Evolutionary conservation across 345 rosid species (phyloP), one percentile per base, ranked within the genome.

Genomic region (Gossypioides kirkii): DNA sequence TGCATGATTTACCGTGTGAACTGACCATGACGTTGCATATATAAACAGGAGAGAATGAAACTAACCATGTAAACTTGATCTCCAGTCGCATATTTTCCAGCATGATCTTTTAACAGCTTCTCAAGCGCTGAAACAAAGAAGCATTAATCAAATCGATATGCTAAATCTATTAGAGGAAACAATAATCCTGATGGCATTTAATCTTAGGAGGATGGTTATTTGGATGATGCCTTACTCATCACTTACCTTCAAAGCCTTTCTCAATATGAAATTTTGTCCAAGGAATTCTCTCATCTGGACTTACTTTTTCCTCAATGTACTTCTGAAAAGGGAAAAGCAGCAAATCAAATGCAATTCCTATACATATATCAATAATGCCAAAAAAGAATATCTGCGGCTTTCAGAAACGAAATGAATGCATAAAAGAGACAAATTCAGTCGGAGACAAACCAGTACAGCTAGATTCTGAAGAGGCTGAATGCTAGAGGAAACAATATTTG

Each of bases 391-490:
- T 38, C 58, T 22, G 1, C 14, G 22, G 22, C 13, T 5, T 49
- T 53, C 32, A 20, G 38, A 42, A 73, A 49, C 53, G 16, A 74
- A 76, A 69, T 8, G 23, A 20, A 43, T 28, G 23, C 7, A n/a
- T 22, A 64, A 70, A 25, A 17, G 6, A 42, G 18, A 26, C 22
- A 20, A 49, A 38, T 68, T 68, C 45, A 26, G 8, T 12, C 6
- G 60, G 20, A 61, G 52, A 78, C 89, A 77, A 26, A 91, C 98
- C 75, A 87, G 74, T 56, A 86, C 87, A 74, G 76, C 81, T 32
- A 87, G 12, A 84, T 94, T 94, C 75, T 90, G 91, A 71, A 83
- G 87, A 71, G 98, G 96, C 71, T 93, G 97, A 73, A 93, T 93
- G 76, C 88, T 87, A 9, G 97, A 88, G 70, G 84, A 87, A 68